Evolutionary conservation across 2,329 filamentous ascomycete species (phyloP).

Genomic region (Paecilomyces formosus): DNA sequence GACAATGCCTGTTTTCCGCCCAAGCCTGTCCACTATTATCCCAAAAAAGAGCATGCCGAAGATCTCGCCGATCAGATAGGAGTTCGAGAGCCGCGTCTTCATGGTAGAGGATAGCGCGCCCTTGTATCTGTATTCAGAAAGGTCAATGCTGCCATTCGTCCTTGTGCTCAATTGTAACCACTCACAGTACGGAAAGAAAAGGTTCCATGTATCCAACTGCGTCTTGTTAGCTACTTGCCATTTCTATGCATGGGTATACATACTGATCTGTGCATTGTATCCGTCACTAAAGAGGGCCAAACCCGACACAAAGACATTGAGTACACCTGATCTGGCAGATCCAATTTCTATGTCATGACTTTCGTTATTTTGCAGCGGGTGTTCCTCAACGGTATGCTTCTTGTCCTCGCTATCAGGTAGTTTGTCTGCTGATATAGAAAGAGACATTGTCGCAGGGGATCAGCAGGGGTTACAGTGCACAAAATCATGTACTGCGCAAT

Average conservation of each 20-base stretch:
- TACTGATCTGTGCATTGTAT: slow-evolving; percentile 31
- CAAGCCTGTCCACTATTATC: slow-evolving; percentile 42
- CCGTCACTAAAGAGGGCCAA: slow-evolving; percentile 32
- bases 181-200: slow-evolving; percentile 23
- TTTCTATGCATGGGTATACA: not conserved
- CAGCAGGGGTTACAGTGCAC: not conserved
- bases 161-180: slow-evolving; percentile 1
- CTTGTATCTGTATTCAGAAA: slow-evolving; percentile 15
- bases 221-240: slow-evolving; percentile 2
- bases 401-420: not conserved
- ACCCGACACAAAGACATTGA: slow-evolving; percentile 29
- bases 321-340: slow-evolving; percentile 14
- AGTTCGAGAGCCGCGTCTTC: slow-evolving; percentile 47
- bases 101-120: slow-evolving; percentile 29
- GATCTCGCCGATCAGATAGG: slow-evolving; percentile 50
- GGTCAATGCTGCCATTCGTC: not conserved
- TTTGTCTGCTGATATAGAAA: not conserved
- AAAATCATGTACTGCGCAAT: too few relatives aligned
- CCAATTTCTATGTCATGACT: not conserved
- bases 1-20: slow-evolving; percentile 43
- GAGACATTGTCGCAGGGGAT: not conserved
- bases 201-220: slow-evolving; percentile 29
- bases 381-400: not conserved
- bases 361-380: not conserved
- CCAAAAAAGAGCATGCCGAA: slow-evolving; percentile 51